Evolutionary conservation across 176 grass and related monocot species (phyloP).

Genomic region (Paspalum vaginatum): DNA sequence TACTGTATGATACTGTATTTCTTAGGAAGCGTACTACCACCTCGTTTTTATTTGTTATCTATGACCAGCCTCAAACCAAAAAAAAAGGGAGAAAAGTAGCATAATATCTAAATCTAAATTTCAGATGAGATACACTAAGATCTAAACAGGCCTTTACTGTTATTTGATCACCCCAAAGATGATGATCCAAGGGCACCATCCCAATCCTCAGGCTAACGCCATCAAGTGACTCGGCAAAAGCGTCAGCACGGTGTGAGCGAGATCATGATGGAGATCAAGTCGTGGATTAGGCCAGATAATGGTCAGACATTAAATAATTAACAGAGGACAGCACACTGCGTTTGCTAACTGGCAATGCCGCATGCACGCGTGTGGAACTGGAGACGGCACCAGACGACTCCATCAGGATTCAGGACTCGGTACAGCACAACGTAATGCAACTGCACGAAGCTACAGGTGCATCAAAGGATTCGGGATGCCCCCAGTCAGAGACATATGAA

Average conservation of each 20-base stretch:
- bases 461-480: background rate
- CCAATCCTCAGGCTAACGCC: background rate
- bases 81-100: no score
- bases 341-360: background rate
- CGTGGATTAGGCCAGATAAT: slow-evolving; percentile 48
- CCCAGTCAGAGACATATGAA: background rate
- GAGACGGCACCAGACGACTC: background rate
- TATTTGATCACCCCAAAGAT: background rate
- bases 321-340: background rate
- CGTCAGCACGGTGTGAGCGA: slow-evolving; percentile 4
- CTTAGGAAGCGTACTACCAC: no score
- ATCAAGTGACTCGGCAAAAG: slow-evolving; percentile 5
- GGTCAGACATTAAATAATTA: slow-evolving; percentile 20
- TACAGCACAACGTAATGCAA: background rate
- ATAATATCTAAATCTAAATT: no score
- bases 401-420: background rate
- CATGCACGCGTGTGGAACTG: background rate
- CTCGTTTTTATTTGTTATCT: no score
- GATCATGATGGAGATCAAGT: slow-evolving; percentile 23
- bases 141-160: background rate
- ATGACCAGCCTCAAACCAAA: no score
- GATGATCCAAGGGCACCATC: background rate
- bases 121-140: no score
- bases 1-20: no score
- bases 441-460: background rate